Evolutionary conservation across 2,329 filamentous ascomycete species (phyloP), one percentile per base, ranked within the genome.

Genomic region (Zymoseptoria passerinii): DNA sequence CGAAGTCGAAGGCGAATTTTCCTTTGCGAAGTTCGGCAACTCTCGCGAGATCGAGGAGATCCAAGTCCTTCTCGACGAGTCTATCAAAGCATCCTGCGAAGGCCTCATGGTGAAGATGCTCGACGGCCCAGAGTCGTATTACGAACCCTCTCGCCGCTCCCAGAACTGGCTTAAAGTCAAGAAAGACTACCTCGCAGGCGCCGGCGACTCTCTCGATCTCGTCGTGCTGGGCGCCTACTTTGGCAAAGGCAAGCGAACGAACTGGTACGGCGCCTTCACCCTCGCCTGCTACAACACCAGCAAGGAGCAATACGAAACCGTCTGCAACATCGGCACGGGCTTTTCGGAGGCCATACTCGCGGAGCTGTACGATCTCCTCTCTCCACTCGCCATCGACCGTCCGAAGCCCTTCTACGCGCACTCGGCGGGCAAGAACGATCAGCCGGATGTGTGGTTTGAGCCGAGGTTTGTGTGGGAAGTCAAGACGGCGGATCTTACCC

Each of bases 101-200:
- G 94, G 94, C 9, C 79, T 99, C 55, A 99, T 99, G 94, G 94
- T 99, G 13, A 99, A 99, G 79, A 99, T 99, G 94, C 77, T 99
- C 59, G 92, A 97, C 72, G 94, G 92, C 0, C 79, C 83, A 6
- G 92, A 96, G 74, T 95, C 90, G 66, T 90, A 89, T 67, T 99
- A 99, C 71, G 92, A 97, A 75, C 94, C 94, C 19, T 95, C 90
- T 69, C 96, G 95, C 73, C 87, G 94, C 64, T 95, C 90, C 75
- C 89, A 94, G 60, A 99, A 99, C 71, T 99, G 94, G 94, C 87
- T 99, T 64, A 99, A 99, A 81, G 76, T 97, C 75, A 99, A 99
- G 75, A 99, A 99, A 71, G 94, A 99, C 71, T 99, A 99, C 72
- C 89, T 99, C 57, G 82, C 89, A 5, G 92, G 92, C 55, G 86